These are phyloP conservation scores for Podospora pseudocomata DNA, from an alignment of 495 filamentous ascomycete species.

Conservation along the genomic window DNA sequence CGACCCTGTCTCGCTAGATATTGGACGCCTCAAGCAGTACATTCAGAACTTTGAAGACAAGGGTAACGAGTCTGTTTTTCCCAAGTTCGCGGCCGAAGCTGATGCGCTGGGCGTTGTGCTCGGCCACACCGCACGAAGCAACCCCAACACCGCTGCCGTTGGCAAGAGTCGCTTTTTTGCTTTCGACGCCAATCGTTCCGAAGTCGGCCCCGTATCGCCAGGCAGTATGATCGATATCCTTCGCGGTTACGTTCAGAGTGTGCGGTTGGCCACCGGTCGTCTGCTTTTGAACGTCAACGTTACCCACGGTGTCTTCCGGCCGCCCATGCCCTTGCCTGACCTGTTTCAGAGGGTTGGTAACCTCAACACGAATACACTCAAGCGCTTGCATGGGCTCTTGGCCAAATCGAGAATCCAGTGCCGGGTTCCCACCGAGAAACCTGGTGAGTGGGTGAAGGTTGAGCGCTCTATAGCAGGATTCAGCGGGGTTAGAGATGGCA, in stretches of 20 bases:
- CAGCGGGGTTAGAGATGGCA: constrained; percentile 29
- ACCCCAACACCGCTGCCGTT: constrained; percentile 30
- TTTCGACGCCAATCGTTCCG: constrained; percentile 21
- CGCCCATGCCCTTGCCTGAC: constrained; percentile 18
- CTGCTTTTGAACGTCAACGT: constrained; percentile 60
- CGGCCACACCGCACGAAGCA: constrained; percentile 37
- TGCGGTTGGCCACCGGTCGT: constrained; percentile 61
- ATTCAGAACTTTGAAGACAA: constrained; percentile 43
- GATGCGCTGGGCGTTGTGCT: constrained; percentile 52
- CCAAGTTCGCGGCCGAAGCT: constrained; percentile 37
- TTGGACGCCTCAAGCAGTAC: constrained; percentile 52
- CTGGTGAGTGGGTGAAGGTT: constrained; percentile 32
- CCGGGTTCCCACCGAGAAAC: constrained; percentile 37
- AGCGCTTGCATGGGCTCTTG: constrained; percentile 42
- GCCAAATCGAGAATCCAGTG: constrained; percentile 41
- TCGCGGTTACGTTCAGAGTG: constrained; percentile 66
- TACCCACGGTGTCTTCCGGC: constrained; percentile 46
- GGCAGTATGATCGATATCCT: constrained; percentile 48
- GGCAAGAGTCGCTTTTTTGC: constrained; percentile 46
- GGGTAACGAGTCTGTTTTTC: constrained; percentile 38
- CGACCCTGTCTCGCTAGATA: constrained; percentile 35
- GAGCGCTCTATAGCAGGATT: constrained; percentile 49
- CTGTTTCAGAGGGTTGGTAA: constrained; percentile 19
- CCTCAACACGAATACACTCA: constrained; percentile 2
- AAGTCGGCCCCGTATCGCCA: constrained; percentile 16